Evolutionary conservation across 106 monocot species (phyloP), one percentile per base, ranked within the genome.

Genomic region (Dendrobium nobile): DNA sequence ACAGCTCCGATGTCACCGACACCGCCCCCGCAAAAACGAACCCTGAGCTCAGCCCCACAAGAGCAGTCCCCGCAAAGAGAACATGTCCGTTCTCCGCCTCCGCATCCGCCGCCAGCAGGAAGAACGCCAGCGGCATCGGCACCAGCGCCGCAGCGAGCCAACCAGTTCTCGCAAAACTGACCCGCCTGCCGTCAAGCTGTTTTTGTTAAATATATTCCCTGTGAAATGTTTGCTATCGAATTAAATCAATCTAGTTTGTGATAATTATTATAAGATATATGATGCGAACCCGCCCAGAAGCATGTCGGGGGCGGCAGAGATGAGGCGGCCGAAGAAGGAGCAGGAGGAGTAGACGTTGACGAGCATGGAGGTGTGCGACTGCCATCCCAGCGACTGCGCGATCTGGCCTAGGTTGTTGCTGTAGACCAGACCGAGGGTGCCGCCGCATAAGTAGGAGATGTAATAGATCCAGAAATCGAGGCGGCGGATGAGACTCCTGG

Each of bases 361-460:
- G 43, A 96, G 79, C 82, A 78, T 83, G 5, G 79, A 75, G 54
- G 85, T 86, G 48, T 89, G 68, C 0, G 86, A 82, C 43, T 77
- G 83, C 81, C 73, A 72, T 5, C 87, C 87, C 19, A 96, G 79
- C 2, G 95, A 93, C 85, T 95, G 88, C 4, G 93, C 87, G 22
- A 95, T 95, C 81, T 95, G 95, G 0, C 95, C 95, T 41, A 95
- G 22, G 73, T 91, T 91, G 81, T 95, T 95, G 79, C 92, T 93
- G 82, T 93, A 95, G n/a, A 93, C 93, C 9, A 95, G 78, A 13
- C 95, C 95, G 0, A 95, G 79, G 5, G 95, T 95, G 3, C 91
- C 93, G 4, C 93, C 95, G 48, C 93, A 95, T 73, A 95, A 93
- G 88, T 95, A 95, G 20, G 89, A 61, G 1, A 64, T 20, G 75